Conservation (phyloP, 768 basidiomycete species). For the Lactarius indigo region DNA sequence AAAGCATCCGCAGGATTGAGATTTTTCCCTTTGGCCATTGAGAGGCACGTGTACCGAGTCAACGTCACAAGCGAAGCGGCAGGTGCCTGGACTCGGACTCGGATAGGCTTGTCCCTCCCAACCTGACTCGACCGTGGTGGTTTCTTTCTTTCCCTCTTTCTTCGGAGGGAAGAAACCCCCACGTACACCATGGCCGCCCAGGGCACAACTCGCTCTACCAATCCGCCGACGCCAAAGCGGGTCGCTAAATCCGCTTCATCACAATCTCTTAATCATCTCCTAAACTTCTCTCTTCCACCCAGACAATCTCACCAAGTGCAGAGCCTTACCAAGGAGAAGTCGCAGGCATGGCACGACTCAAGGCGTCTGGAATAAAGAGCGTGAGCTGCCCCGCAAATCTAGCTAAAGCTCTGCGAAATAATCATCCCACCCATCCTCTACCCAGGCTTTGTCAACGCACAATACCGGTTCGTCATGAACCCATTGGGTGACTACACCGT, state of each 20-base stretch:
- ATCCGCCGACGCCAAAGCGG: constrained; percentile 50
- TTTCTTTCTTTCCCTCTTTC: constrained; percentile 41
- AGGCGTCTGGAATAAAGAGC: constrained; percentile 86
- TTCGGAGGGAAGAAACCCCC: constrained; percentile 45
- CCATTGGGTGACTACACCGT: constrained; percentile 90
- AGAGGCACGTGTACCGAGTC: constrained; percentile 27
- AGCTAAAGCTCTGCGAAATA: constrained; percentile 7
- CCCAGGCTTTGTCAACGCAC: constrained; percentile 92
- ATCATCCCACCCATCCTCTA: constrained; percentile 22
- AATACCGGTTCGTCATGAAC: constrained; percentile 94
- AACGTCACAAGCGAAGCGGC: constrained; percentile 14
- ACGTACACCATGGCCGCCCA: constrained; percentile 23
- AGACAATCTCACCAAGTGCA: constrained; percentile 60
- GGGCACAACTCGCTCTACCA: constrained; percentile 30
- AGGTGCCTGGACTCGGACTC: background rate
- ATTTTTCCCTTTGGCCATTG: constrained; percentile 82
- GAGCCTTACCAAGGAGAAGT: constrained; percentile 69
- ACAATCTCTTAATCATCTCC: constrained; percentile 77
- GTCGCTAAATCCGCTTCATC: constrained; percentile 63
- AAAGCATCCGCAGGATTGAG: constrained; percentile 93
- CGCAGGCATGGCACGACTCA: constrained; percentile 61
- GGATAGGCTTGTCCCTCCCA: constrained; percentile 20
- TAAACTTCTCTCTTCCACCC: constrained; percentile 92
- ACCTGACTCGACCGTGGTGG: constrained; percentile 24
- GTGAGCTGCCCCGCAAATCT: constrained; percentile 48